These are phyloP conservation scores for Podospora bellae-mahoneyi DNA, from an alignment of 495 filamentous ascomycete genomes.

Conservation along the genomic window DNA sequence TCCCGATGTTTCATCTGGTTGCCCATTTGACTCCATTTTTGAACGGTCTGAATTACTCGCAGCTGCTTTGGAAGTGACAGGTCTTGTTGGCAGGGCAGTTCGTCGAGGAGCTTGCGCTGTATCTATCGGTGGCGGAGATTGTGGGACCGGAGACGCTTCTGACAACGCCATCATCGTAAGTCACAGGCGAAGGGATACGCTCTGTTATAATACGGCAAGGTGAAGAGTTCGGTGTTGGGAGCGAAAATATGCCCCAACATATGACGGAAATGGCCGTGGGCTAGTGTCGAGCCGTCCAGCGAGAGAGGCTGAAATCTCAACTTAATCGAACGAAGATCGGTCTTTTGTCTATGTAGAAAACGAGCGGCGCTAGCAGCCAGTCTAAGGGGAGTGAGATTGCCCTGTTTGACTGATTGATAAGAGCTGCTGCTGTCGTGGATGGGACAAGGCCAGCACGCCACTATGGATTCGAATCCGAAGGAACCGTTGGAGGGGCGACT, in stretches of 20 bases:
- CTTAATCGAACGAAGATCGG: not conserved
- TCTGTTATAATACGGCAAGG: not conserved
- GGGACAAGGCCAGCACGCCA: slow-evolving; percentile 13
- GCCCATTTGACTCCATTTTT: slow-evolving; percentile 10
- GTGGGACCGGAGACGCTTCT: slow-evolving; percentile 14
- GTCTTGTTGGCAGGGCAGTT: slow-evolving; percentile 32
- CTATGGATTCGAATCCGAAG: slow-evolving; percentile 1
- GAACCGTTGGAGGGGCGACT: not conserved
- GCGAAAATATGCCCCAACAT: not conserved
- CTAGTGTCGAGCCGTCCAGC: not conserved
- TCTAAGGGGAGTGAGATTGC: slow-evolving; percentile 3
- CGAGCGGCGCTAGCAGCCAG: not conserved
- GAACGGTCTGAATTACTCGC: slow-evolving; percentile 6
- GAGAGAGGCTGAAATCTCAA: not conserved
- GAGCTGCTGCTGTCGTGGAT: not conserved
- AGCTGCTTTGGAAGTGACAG: slow-evolving; percentile 18
- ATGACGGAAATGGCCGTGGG: not conserved
- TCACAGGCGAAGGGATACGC: not conserved
- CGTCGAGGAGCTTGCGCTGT: slow-evolving; percentile 23
- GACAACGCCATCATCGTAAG: slow-evolving; percentile 24
- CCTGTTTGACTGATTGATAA: not conserved
- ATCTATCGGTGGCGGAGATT: slow-evolving; percentile 15
- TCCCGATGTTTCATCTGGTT: slow-evolving; percentile 13
- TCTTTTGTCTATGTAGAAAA: not conserved
- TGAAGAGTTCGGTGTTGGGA: not conserved